Conservation (phyloP, 805 yeast genomes). For the Ogataea ramenticola region DNA sequence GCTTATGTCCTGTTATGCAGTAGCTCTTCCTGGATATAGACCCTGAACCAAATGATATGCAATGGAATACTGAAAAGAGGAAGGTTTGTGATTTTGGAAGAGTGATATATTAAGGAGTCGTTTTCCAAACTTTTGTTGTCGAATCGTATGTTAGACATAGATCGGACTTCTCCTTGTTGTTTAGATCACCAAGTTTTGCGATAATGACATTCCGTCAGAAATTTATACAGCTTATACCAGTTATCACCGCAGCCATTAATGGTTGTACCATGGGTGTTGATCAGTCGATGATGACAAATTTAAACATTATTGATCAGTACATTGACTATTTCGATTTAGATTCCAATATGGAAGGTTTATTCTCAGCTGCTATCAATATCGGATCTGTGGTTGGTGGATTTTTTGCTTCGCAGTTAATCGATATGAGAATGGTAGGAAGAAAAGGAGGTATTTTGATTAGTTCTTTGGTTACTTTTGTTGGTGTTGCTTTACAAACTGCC, state of each 20-base stretch:
- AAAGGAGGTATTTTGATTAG: constrained; percentile 21
- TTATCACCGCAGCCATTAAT: constrained; percentile 17
- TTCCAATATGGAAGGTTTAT: constrained; percentile 16
- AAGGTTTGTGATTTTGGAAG: too few relatives aligned
- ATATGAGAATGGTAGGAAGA: constrained; percentile 21
- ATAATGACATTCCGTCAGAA: not conserved
- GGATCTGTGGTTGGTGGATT: constrained; percentile 22
- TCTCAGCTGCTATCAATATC: constrained; percentile 21
- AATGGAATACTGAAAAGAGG: too few relatives aligned
- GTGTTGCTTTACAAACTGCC: constrained; percentile 31
- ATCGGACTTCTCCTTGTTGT: not conserved
- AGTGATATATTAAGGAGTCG: not conserved
- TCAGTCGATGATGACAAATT: constrained; percentile 19
- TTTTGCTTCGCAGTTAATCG: constrained; percentile 17
- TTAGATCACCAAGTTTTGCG: not conserved
- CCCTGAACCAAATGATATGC: too few relatives aligned
- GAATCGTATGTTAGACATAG: too few relatives aligned
- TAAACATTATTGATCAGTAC: constrained; percentile 19
- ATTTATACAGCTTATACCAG: constrained; percentile 1
- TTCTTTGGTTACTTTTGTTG: constrained; percentile 20
- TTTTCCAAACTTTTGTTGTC: not conserved
- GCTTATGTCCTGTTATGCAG: too few relatives aligned
- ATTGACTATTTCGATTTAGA: constrained; percentile 16
- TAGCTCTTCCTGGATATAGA: too few relatives aligned
- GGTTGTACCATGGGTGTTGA: constrained; percentile 23